A percentile compares a stretch with the other conserved stretches of the same genome.
Evolutionary conservation across 2,329 filamentous ascomycete species (phyloP).

Genomic region (Hymenoscyphus albidus): DNA sequence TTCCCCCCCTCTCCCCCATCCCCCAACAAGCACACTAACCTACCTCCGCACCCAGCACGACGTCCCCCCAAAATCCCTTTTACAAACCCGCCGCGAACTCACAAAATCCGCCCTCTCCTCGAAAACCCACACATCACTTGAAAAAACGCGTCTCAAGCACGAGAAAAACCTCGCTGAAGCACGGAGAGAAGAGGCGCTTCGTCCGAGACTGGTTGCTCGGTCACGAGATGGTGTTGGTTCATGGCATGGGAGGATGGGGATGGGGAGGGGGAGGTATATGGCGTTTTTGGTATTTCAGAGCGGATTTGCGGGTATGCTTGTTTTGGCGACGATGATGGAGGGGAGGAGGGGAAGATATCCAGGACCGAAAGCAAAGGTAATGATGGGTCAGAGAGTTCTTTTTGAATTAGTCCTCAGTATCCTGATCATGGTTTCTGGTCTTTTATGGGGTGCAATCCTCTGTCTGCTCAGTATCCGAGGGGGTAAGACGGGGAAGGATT

Average conservation of each 20-base stretch:
- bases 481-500: background rate
- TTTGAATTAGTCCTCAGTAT: background rate
- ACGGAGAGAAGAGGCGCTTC: background rate
- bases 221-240: too few species aligned
- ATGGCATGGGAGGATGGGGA: too few species aligned
- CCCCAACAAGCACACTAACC: background rate
- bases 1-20: too few species aligned
- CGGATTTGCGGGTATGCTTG: background rate
- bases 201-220: too few species aligned
- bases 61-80: background rate
- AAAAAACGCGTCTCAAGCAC: background rate
- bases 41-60: background rate
- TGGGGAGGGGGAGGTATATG: too few species aligned
- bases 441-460: background rate
- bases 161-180: background rate
- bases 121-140: background rate
- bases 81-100: background rate
- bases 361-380: too few species aligned
- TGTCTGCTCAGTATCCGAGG: background rate
- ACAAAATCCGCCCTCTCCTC: background rate
- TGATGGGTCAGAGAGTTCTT: background rate
- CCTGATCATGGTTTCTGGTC: background rate
- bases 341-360: too few species aligned
- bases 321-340: background rate
- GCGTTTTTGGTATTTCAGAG: too few species aligned